Evolutionary conservation across 2,329 filamentous ascomycete species (phyloP).

Genomic region (Monosporascus sp.): DNA sequence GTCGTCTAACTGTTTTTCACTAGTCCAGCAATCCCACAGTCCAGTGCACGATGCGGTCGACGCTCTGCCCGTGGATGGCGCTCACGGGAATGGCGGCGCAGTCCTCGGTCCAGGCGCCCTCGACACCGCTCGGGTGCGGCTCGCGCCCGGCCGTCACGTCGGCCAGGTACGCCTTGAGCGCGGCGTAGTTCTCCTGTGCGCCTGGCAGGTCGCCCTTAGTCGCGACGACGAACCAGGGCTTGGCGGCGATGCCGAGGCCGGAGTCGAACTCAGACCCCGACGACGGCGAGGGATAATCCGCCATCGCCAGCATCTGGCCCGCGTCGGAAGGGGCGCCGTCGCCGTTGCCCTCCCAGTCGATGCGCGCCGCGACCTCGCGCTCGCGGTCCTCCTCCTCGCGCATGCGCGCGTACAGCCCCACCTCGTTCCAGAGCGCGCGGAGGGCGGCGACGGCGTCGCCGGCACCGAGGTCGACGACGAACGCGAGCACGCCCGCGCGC

Average conservation of each 20-base stretch:
- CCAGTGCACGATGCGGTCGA: conserved; percentile 68
- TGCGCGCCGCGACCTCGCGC: conserved; percentile 50
- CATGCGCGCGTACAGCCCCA: conserved; percentile 77
- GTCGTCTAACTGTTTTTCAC: conserved; percentile 6
- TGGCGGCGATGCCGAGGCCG: conserved; percentile 74
- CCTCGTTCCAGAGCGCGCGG: conserved; percentile 82
- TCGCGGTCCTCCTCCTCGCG: conserved; percentile 68
- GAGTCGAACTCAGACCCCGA: conserved; percentile 14
- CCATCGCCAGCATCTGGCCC: conserved; percentile 23
- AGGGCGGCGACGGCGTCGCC: conserved; percentile 76
- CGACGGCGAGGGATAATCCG: conserved; percentile 13
- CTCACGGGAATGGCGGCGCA: conserved; percentile 77
- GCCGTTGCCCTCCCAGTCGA: conserved; percentile 56
- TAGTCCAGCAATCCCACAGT: conserved; percentile 63
- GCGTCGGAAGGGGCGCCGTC: conserved; percentile 15
- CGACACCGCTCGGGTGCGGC: conserved; percentile 67
- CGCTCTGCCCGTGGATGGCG: conserved; percentile 80
- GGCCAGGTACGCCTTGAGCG: conserved; percentile 65
- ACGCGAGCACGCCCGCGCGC: conserved; percentile 85
- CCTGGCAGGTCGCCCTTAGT: conserved; percentile 83
- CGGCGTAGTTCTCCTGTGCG: conserved; percentile 71
- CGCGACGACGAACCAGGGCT: conserved; percentile 94
- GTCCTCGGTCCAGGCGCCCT: conserved; percentile 53
- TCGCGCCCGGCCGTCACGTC: conserved; percentile 56
- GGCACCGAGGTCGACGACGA: conserved; percentile 80